A percentile compares a stretch with the other conserved stretches of the same genome.
Evolutionary conservation across 495 filamentous ascomycete species (phyloP).

Genomic region (Bathelium albidoporum): DNA sequence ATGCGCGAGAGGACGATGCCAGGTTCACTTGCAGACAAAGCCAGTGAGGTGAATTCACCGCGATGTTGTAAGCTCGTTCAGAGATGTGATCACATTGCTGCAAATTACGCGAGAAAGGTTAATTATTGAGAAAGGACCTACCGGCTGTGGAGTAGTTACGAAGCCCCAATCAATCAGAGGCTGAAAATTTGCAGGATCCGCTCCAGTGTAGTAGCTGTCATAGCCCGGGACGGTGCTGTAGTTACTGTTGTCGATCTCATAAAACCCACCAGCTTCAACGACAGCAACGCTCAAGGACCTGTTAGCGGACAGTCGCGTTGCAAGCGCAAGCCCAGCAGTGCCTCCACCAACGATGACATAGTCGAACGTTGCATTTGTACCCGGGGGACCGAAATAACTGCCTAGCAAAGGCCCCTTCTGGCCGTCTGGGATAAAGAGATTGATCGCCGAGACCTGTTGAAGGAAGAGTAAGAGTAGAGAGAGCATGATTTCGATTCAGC

Average conservation of each 20-base stretch:
- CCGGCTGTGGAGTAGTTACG: slow-evolving; percentile 15
- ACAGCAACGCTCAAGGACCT: slow-evolving; percentile 8
- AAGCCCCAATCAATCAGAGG: slow-evolving; percentile 23
- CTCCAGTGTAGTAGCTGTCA: slow-evolving; percentile 9
- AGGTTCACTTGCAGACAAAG: too few relatives aligned
- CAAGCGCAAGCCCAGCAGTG: slow-evolving; percentile 10
- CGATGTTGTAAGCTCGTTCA: too few relatives aligned
- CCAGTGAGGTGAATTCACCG: too few relatives aligned
- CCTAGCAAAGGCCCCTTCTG: slow-evolving; percentile 10
- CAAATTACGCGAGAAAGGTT: too few relatives aligned
- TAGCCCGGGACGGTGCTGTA: slow-evolving; percentile 10
- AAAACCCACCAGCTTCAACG: slow-evolving; percentile 16
- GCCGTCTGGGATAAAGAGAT: background rate
- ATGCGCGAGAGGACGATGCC: too few relatives aligned
- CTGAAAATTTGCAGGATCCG: slow-evolving; percentile 5
- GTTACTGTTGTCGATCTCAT: slow-evolving; percentile 14
- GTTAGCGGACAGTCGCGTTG: slow-evolving; percentile 2
- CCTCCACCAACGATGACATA: slow-evolving; percentile 20
- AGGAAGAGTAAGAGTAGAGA: background rate
- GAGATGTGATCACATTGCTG: too few relatives aligned
- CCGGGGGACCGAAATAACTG: slow-evolving; percentile 16
- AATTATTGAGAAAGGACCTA: background rate
- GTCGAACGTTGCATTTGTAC: slow-evolving; percentile 14
- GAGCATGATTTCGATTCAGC: background rate
- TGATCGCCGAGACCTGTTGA: background rate